Percentiles rank a stretch among this genome's conserved stretches.
Evolutionary conservation across 1,284 basidiomycete genomes (phyloP).

Genomic region (Rhodotorula sp.): DNA sequence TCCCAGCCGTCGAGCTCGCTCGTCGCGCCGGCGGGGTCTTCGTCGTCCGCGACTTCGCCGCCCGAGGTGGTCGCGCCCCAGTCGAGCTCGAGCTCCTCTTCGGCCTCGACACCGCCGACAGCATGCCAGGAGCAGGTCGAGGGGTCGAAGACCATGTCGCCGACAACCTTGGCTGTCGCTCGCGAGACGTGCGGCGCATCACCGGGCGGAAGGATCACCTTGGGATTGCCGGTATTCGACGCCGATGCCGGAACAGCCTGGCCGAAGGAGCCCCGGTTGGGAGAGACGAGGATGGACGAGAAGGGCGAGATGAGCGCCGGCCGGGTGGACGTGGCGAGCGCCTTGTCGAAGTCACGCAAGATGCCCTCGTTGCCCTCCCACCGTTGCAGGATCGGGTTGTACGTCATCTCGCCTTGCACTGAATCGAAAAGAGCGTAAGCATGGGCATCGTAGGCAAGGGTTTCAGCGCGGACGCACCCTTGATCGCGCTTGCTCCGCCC

Average conservation of each 20-base stretch:
- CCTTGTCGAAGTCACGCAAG: constrained; percentile 83
- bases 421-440: background rate
- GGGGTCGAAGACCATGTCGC: constrained; percentile 97
- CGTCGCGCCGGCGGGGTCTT: constrained; percentile 55
- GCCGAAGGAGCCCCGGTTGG: constrained; percentile 14
- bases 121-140: constrained; percentile 86
- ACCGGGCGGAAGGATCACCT: constrained; percentile 17
- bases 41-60: constrained; percentile 71
- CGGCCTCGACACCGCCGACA: constrained; percentile 73
- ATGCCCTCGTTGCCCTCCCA: constrained; percentile 97
- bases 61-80: constrained; percentile 64
- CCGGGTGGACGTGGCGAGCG: constrained; percentile 76
- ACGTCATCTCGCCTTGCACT: constrained; percentile 95
- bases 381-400: constrained; percentile 81
- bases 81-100: constrained; percentile 82
- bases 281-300: constrained; percentile 51
- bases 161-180: constrained; percentile 67
- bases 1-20: constrained; percentile 59
- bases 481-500: constrained; percentile 64
- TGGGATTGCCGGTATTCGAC: background rate
- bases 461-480: constrained; percentile 61
- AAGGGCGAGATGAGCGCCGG: constrained; percentile 92
- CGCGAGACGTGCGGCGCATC: constrained; percentile 3
- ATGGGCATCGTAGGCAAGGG: no score
- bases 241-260: background rate